These are phyloP conservation scores for Acer yangbiense DNA, from an alignment of 345 rosid genomes.

Conservation along the genomic window DNA sequence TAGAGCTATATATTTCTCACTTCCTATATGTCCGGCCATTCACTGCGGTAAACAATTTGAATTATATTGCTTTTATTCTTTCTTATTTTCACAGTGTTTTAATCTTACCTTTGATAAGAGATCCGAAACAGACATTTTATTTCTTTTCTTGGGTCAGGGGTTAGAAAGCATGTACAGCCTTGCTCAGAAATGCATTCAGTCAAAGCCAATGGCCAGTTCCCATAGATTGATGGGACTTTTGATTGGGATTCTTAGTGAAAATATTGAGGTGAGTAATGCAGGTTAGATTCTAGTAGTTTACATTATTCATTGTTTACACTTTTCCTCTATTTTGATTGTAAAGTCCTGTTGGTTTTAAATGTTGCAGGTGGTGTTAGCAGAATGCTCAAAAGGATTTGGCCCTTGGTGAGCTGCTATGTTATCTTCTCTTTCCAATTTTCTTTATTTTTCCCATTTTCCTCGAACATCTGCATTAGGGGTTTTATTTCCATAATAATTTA, in stretches of 20 bases:
- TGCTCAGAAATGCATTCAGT: conserved; percentile 80
- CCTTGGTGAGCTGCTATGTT: conserved; percentile 69
- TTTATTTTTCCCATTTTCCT: not conserved
- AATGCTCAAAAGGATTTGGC: conserved; percentile 89
- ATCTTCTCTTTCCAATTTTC: not conserved
- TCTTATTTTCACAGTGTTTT: not conserved
- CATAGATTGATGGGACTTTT: conserved; percentile 75
- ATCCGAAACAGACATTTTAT: conserved; percentile 15
- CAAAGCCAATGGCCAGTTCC: conserved; percentile 60
- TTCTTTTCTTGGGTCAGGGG: conserved; percentile 55
- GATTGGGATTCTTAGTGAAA: conserved; percentile 85
- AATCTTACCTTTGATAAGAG: conserved; percentile 11
- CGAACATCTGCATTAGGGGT: not conserved
- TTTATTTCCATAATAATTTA: not conserved
- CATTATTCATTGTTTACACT: not conserved
- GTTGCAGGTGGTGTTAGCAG: conserved; percentile 86
- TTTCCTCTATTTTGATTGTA: not conserved
- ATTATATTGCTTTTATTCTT: conserved; percentile 5
- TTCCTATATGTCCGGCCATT: conserved; percentile 83
- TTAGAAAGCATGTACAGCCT: conserved; percentile 85
- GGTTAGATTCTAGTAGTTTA: conserved; percentile 4
- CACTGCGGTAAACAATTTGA: conserved; percentile 55
- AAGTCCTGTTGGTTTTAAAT: conserved; percentile 16
- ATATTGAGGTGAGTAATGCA: conserved; percentile 64
- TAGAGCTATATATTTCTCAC: conserved; percentile 82